These are phyloP conservation scores for Scheffersomyces titani DNA, from an alignment of 1,139 yeast species.

Conservation along the genomic window DNA sequence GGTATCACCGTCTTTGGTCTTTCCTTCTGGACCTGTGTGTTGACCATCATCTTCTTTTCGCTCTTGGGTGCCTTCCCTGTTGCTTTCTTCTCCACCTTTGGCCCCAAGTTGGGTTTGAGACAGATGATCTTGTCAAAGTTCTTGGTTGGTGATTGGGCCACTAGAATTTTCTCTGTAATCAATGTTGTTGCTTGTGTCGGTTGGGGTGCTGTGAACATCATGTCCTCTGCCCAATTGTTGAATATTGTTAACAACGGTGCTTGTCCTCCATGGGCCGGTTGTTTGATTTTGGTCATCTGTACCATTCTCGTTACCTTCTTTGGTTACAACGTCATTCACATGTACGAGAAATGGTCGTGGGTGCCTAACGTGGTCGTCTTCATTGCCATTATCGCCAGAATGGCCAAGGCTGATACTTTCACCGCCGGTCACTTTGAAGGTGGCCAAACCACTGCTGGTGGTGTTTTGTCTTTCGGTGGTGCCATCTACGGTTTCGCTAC, in stretches of 20 bases:
- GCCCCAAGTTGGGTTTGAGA: constrained; percentile 83
- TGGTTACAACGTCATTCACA: constrained; percentile 81
- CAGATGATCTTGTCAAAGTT: constrained; percentile 83
- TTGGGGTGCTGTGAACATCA: constrained; percentile 93
- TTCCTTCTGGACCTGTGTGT: constrained; percentile 66
- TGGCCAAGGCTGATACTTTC: constrained; percentile 67
- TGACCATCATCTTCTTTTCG: constrained; percentile 70
- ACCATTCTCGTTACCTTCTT: constrained; percentile 80
- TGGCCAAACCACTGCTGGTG: constrained; percentile 69
- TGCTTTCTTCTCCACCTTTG: constrained; percentile 80
- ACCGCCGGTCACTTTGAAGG: constrained; percentile 44
- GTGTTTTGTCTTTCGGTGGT: constrained; percentile 82
- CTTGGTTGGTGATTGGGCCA: constrained; percentile 73
- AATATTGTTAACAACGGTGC: constrained; percentile 70
- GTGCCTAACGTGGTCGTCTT: constrained; percentile 75
- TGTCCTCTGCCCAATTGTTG: constrained; percentile 84
- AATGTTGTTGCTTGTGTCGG: constrained; percentile 89
- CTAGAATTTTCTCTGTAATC: constrained; percentile 75
- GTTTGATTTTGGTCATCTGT: constrained; percentile 66
- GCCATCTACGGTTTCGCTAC: constrained; percentile 87
- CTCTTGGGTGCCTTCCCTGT: constrained; percentile 75
- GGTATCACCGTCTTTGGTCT: constrained; percentile 61
- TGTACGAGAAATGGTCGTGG: constrained; percentile 87
- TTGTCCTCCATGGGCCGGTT: constrained; percentile 91
- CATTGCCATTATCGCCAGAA: constrained; percentile 74